Percentiles rank a stretch among this genome's conserved stretches.
phyloP scores from a whole-genome alignment of 2,329 filamentous ascomycete genomes.

The Xylaria sp. region DNA sequence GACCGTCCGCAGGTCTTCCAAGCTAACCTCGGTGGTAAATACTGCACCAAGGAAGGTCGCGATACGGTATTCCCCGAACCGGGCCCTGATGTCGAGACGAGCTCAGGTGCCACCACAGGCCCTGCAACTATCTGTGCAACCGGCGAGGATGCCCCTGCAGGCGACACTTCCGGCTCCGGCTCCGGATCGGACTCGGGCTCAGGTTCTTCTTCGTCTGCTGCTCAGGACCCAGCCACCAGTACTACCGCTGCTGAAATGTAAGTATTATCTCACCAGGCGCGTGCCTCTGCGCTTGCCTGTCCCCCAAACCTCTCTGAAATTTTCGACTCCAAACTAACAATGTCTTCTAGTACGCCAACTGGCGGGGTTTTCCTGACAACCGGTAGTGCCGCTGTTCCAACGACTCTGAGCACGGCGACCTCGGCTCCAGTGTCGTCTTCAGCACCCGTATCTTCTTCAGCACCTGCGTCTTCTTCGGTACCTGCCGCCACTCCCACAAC shows the following conservation, averaged over 20 bases:
- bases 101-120: slow-evolving; percentile 50
- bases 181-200: slow-evolving; percentile 44
- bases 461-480: slow-evolving; percentile 34
- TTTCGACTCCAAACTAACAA: slow-evolving; percentile 40
- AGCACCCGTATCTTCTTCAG: slow-evolving; percentile 27
- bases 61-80: slow-evolving; percentile 75
- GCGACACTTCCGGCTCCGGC: slow-evolving; percentile 48
- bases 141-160: slow-evolving; percentile 40
- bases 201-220: slow-evolving; percentile 40
- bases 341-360: slow-evolving; percentile 47
- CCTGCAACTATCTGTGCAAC: slow-evolving; percentile 51
- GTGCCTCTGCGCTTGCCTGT: background rate
- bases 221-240: slow-evolving; percentile 32
- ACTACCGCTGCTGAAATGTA: slow-evolving; percentile 42
- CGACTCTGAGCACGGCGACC: slow-evolving; percentile 41
- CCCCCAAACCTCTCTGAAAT: slow-evolving; percentile 1
- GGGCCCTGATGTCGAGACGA: slow-evolving; percentile 64
- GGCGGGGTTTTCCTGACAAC: slow-evolving; percentile 59
- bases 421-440: slow-evolving; percentile 28
- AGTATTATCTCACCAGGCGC: slow-evolving; percentile 22
- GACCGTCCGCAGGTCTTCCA: slow-evolving; percentile 75
- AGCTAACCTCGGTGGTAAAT: slow-evolving; percentile 71
- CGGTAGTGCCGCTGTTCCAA: slow-evolving; percentile 42
- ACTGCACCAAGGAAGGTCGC: slow-evolving; percentile 71
- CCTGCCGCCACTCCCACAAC: slow-evolving; percentile 32